Evolutionary conservation across 2,329 filamentous ascomycete species (phyloP).

Genomic region (Alternaria sp.): DNA sequence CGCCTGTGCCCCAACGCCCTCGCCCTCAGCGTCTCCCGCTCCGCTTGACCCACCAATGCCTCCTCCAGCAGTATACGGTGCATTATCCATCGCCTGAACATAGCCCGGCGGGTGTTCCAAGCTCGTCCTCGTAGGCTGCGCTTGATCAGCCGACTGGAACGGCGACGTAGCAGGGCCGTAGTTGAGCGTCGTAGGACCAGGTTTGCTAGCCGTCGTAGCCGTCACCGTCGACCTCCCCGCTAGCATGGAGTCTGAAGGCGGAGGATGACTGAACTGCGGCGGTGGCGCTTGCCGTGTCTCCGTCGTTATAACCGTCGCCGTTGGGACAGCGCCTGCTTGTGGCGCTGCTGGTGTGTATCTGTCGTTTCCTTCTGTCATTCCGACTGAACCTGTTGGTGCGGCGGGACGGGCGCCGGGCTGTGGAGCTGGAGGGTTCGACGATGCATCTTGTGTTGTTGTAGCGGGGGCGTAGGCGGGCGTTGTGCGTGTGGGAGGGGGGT

Average conservation of each 20-base stretch:
- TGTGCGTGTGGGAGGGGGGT: constrained; percentile 45
- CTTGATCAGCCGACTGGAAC: constrained; percentile 27
- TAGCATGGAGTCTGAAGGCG: constrained; percentile 46
- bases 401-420: constrained; percentile 50
- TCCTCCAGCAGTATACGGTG: constrained; percentile 50
- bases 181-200: constrained; percentile 48
- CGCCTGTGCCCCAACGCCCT: constrained; percentile 38
- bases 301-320: constrained; percentile 39
- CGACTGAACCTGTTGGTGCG: constrained; percentile 22
- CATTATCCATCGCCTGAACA: constrained; percentile 52
- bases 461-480: constrained; percentile 33
- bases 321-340: constrained; percentile 45
- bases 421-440: constrained; percentile 39
- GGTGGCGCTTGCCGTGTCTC: constrained; percentile 37
- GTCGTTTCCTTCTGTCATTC: constrained; percentile 7
- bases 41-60: constrained; percentile 38
- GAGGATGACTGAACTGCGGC: constrained; percentile 50
- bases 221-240: constrained; percentile 48
- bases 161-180: constrained; percentile 43
- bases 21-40: constrained; percentile 13
- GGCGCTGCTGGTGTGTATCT: constrained; percentile 38
- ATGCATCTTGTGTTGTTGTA: constrained; percentile 36
- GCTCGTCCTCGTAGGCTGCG: constrained; percentile 18
- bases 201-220: constrained; percentile 28
- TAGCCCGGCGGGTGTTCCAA: constrained; percentile 57